Evolutionary conservation across 768 basidiomycete genomes (phyloP), one percentile per base, ranked within the genome.

Genomic region (Scleroderma citrinum): DNA sequence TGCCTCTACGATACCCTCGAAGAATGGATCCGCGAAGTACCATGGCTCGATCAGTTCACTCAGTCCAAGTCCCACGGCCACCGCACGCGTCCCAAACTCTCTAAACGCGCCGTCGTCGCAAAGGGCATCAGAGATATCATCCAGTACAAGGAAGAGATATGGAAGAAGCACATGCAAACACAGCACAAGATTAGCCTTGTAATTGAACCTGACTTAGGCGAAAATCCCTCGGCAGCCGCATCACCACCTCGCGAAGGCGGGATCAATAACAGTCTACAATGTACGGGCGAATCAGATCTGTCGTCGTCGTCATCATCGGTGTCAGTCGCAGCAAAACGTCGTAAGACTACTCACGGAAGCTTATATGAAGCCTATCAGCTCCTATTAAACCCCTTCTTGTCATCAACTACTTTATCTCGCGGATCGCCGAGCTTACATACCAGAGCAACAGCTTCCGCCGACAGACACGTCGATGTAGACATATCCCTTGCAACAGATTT

Each of bases 91-190:
- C 76, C 83, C 14, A 83, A 80, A 58, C 67, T 78, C 36, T 67
- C 83, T 11, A 83, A 82, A 61, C 75, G 86, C n/a, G 62, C 71
- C 31, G 65, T 85, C 43, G 81, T 85, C 46, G 83, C 85, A 29
- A 77, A 77, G 44, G 82, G 83, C 3, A 67, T 87, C 46, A 79
- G 80, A 51, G 87, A 89, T 55, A 79, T 83, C 29, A 66, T 92
- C 19, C 75, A 76, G 50, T 86, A 84, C 56, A 80, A 82, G 53
- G 76, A 85, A 49, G 78, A 82, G 51, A 72, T 83, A 39, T 80
- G 79, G 74, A 64, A 60, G 53, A 71, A 71, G 50, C 70, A 66
- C 48, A 52, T 74, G 14, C 63, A 69, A 49, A 56, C 51, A 20
- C 58, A 60, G n/a, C 64, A 63, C 20, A 69, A 62, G 46, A 70